A percentile compares a stretch with the other conserved stretches of the same genome.
These are phyloP conservation scores for Heracleum sosnowskyi DNA, from an alignment of 129 eudicot genomes.

Conservation along the genomic window DNA sequence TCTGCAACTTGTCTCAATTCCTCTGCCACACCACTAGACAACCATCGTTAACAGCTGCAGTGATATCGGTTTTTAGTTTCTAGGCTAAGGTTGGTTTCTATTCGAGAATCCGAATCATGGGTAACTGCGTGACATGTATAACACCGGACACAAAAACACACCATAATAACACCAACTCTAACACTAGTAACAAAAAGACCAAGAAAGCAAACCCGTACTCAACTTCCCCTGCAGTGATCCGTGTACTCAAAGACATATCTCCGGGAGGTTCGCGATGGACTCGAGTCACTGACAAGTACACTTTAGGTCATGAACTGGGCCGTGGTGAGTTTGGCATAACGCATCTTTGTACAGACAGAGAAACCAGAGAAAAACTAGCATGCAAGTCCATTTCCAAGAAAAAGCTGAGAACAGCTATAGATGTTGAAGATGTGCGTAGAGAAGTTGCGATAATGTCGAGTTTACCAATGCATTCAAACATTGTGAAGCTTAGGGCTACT, in stretches of 20 bases:
- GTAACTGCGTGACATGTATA: slow-evolving; percentile 76
- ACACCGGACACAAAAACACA: slow-evolving; percentile 35
- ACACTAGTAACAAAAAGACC: slow-evolving; percentile 20
- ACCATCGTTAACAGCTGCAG: slow-evolving; percentile 19
- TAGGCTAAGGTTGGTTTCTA: too few species aligned
- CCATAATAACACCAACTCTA: slow-evolving; percentile 25
- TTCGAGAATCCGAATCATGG: slow-evolving; percentile 33
- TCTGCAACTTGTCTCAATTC: slow-evolving; percentile 12
- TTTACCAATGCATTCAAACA: slow-evolving; percentile 74
- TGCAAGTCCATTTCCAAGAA: slow-evolving; percentile 84
- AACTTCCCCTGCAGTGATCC: slow-evolving; percentile 50
- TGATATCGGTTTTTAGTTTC: neutral
- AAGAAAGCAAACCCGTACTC: slow-evolving; percentile 64
- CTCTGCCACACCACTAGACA: slow-evolving; percentile 7
- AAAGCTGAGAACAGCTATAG: slow-evolving; percentile 75
- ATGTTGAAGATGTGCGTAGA: slow-evolving; percentile 86
- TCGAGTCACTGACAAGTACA: slow-evolving; percentile 68
- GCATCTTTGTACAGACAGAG: slow-evolving; percentile 84
- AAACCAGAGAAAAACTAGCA: slow-evolving; percentile 61
- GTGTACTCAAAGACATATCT: slow-evolving; percentile 58
- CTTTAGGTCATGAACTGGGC: slow-evolving; percentile 81
- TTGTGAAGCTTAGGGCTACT: slow-evolving; percentile 70
- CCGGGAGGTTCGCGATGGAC: slow-evolving; percentile 42
- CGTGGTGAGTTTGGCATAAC: slow-evolving; percentile 94
- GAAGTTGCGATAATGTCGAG: slow-evolving; percentile 94